Evolutionary conservation across 2,329 filamentous ascomycete species (phyloP).

Genomic region (Xylaria sp.): DNA sequence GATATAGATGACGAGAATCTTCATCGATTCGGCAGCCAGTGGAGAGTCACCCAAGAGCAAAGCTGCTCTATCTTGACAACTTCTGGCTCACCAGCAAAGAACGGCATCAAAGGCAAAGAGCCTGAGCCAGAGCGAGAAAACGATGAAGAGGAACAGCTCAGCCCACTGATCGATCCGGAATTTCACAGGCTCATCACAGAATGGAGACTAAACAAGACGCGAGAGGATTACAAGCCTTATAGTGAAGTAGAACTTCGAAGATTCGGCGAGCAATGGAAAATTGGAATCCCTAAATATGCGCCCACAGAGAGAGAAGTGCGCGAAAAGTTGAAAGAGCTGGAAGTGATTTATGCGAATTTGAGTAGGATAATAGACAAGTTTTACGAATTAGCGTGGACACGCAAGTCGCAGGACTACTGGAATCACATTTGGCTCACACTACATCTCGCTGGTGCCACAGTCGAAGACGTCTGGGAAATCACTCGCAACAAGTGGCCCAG

Average conservation of each 20-base stretch:
- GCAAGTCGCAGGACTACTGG: conserved; percentile 8
- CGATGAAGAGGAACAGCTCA: neutral
- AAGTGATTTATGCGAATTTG: neutral
- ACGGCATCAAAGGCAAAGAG: neutral
- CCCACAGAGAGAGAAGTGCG: neutral
- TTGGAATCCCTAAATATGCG: neutral
- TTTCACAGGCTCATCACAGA: conserved; percentile 6
- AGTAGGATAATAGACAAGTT: conserved; percentile 8
- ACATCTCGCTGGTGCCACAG: conserved; percentile 21
- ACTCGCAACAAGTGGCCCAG: neutral
- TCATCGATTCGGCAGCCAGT: neutral
- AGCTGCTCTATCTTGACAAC: neutral
- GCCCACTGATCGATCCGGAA: neutral
- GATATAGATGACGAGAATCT: neutral
- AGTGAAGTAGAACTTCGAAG: neutral
- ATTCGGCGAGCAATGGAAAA: neutral
- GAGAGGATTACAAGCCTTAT: conserved; percentile 13
- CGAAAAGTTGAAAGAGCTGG: neutral
- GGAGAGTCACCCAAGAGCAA: neutral
- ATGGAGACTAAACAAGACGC: conserved; percentile 1
- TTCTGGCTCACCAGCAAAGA: neutral
- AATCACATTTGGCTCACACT: conserved; percentile 29
- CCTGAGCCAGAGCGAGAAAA: neutral
- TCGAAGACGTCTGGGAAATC: conserved; percentile 24
- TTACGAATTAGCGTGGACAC: conserved; percentile 7